These are phyloP conservation scores for Hymenoscyphus repandus DNA, from an alignment of 2,329 filamentous ascomycete genomes.

Conservation along the genomic window DNA sequence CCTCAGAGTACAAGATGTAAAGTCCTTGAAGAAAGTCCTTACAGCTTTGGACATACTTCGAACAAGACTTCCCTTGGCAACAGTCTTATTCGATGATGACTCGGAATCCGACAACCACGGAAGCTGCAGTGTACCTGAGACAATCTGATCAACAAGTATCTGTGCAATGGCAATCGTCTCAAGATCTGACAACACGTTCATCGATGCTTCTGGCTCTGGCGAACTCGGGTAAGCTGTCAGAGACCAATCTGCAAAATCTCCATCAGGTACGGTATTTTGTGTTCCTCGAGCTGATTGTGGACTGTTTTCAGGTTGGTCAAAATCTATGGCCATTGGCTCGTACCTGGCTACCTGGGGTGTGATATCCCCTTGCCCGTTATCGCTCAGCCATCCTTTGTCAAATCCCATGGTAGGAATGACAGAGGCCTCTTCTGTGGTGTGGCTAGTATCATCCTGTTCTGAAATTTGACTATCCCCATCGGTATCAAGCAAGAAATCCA, in stretches of 20 bases:
- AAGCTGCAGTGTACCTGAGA: conserved; percentile 42
- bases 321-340: conserved; percentile 26
- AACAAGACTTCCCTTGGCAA: conserved; percentile 30
- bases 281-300: conserved; percentile 24
- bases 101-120: conserved; percentile 11
- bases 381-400: conserved; percentile 29
- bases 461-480: conserved; percentile 44
- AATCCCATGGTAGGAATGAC: conserved; percentile 42
- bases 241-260: conserved; percentile 34
- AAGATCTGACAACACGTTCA: conserved; percentile 40
- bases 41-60: conserved; percentile 41
- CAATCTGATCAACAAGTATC: conserved; percentile 65
- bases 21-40: conserved; percentile 41
- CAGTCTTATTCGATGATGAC: conserved; percentile 8
- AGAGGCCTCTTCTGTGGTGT: conserved; percentile 43
- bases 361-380: conserved; percentile 25
- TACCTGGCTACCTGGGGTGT: conserved; percentile 20
- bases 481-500: conserved; percentile 22
- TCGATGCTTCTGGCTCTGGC: conserved; percentile 43
- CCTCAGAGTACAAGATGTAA: conserved; percentile 39
- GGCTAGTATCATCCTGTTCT: conserved; percentile 50
- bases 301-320: conserved; percentile 22
- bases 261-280: conserved; percentile 27
- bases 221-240: conserved; percentile 54
- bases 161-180: conserved; percentile 64